Base-by-base conservation (phyloP, 2,329 filamentous ascomycete species). In the Coniochaeta sp. region DNA sequence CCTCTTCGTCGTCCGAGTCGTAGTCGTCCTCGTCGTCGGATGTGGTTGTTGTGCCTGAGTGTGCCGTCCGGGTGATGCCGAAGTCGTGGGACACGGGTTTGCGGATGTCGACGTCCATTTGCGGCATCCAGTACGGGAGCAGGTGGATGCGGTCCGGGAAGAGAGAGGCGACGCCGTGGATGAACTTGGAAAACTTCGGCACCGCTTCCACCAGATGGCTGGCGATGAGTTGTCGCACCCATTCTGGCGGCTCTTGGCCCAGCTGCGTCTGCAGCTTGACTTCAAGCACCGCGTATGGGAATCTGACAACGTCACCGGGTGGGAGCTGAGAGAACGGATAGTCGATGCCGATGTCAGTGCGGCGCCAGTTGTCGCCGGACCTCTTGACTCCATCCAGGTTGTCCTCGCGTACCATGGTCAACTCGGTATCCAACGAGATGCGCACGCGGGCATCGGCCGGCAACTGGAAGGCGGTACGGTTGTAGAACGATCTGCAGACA, bases 101-200 rank as follows among this genome's bases (percentile, higher is more conserved):
- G 66, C 93, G 90, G 68, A 99, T 99, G 70, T 99, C 95, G 26
- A 96, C 87, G 66, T 96, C 88, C 95, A 99, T 99, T 76, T 99
- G 95, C 1, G 95, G 95, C 80, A 93, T 90, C 95, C 95, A 99
- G 79, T 91, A 99, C 0, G 95, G 95, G 6, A 99, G 80, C 14
- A 99, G 81, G 56, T 97, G 81, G 74, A 99, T 99, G 60, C 89
- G 86, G 52, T 87, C 83, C 0, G 93, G 93, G 73, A 97, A 96
- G 54, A 99, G 77, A 12, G 86, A 90, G 11, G 93, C 93, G 1
- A 89, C 92, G 62, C 95, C 95, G 73, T 99, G 95, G 61, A 99
- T 98, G 73, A 98, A 99, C 77, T 99, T 99, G 70, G 92, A 97
- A 76, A 98, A 99, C 72, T 99, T 99, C 63, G 95, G 95, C 2